These are phyloP conservation scores for Irpex lacteus DNA, from an alignment of 1,284 basidiomycete species.

Conservation along the genomic window DNA sequence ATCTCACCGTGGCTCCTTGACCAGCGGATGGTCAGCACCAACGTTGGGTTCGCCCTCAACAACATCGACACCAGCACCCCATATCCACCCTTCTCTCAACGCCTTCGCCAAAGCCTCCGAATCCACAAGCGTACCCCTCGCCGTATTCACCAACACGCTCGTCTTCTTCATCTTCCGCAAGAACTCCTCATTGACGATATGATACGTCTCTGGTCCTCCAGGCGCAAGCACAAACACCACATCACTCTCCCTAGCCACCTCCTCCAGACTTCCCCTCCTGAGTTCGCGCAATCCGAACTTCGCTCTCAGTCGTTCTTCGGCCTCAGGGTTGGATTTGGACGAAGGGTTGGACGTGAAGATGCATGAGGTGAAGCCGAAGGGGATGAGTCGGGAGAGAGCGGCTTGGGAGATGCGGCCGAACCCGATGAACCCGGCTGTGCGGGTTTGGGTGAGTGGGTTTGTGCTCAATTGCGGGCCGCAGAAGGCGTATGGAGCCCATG, in stretches of 20 bases:
- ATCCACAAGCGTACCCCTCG: conserved; percentile 83
- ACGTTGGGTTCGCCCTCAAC: conserved; percentile 91
- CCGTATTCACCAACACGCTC: conserved; percentile 78
- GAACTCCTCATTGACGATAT: conserved; percentile 73
- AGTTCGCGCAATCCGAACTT: conserved; percentile 51
- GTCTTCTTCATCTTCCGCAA: conserved; percentile 78
- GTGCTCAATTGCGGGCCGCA: conserved; percentile 78
- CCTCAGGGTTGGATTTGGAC: conserved; percentile 40
- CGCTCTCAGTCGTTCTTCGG: conserved; percentile 51
- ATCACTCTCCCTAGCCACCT: conserved; percentile 75
- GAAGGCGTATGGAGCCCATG: conserved; percentile 81
- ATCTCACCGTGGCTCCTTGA: conserved; percentile 69
- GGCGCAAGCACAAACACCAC: conserved; percentile 84
- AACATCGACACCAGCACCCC: conserved; percentile 92
- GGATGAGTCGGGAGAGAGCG: conserved; percentile 70
- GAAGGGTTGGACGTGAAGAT: conserved; percentile 62
- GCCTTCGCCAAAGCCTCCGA: conserved; percentile 85
- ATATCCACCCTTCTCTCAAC: conserved; percentile 74
- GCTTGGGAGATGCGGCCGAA: conserved; percentile 92
- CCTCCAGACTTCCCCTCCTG: conserved; percentile 58
- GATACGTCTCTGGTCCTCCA: conserved; percentile 69
- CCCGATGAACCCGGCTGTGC: conserved; percentile 87
- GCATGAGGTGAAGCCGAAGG: conserved; percentile 73
- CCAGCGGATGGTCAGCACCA: conserved; percentile 70
- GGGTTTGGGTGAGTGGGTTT: conserved; percentile 44